These are phyloP conservation scores for Aureobasidium subglaciale DNA, from an alignment of 2,329 filamentous ascomycete species.

Conservation along the genomic window DNA sequence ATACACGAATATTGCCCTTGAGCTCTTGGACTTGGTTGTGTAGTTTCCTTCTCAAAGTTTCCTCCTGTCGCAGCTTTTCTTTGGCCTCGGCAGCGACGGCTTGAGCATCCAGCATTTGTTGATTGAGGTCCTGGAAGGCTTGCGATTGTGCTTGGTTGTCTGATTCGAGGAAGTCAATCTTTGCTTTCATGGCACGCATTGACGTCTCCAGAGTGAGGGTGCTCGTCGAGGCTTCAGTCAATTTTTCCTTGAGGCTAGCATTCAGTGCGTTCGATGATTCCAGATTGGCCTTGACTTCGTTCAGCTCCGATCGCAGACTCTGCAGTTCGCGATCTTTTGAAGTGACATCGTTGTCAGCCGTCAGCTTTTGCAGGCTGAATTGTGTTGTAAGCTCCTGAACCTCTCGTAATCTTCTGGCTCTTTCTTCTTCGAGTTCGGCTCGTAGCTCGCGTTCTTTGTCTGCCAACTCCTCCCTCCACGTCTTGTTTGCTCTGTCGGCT, in stretches of 20 bases:
- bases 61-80: slow-evolving; percentile 81
- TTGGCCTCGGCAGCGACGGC: slow-evolving; percentile 62
- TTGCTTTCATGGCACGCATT: slow-evolving; percentile 67
- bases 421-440: slow-evolving; percentile 61
- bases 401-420: slow-evolving; percentile 51
- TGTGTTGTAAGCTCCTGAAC: slow-evolving; percentile 56
- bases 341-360: slow-evolving; percentile 44
- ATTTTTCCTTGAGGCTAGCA: slow-evolving; percentile 49
- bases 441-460: slow-evolving; percentile 57
- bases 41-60: slow-evolving; percentile 80
- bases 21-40: slow-evolving; percentile 98
- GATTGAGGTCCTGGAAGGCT: slow-evolving; percentile 74
- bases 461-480: slow-evolving; percentile 62
- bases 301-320: slow-evolving; percentile 43
- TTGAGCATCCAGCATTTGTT: slow-evolving; percentile 70
- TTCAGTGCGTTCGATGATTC: slow-evolving; percentile 56
- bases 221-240: slow-evolving; percentile 38
- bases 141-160: slow-evolving; percentile 84
- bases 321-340: slow-evolving; percentile 49
- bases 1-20: slow-evolving; percentile 96
- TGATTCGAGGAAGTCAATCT: slow-evolving; percentile 83
- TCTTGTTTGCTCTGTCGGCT: slow-evolving; percentile 50
- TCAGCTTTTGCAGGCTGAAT: slow-evolving; percentile 41
- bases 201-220: slow-evolving; percentile 65
- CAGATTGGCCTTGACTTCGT: slow-evolving; percentile 37